Percentiles rank a stretch among this genome's conserved stretches.
These are phyloP conservation scores for Fusarium liriodendri DNA, from an alignment of 2,329 filamentous ascomycete genomes.

Conservation along the genomic window DNA sequence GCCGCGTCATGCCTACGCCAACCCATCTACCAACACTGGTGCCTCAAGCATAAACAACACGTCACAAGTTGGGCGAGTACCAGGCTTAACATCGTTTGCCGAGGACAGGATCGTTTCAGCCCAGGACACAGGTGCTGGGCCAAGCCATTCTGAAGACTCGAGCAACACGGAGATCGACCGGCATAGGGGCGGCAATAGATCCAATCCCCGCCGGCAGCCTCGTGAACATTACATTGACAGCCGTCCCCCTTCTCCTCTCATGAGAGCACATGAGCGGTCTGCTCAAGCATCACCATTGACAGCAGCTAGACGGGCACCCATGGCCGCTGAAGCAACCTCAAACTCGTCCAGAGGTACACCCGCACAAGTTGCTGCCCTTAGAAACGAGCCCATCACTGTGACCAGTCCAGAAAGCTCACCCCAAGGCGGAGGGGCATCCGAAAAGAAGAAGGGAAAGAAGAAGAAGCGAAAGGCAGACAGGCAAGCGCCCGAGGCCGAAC, in stretches of 20 bases:
- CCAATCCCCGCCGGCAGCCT: conserved; percentile 24
- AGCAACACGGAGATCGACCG: conserved; percentile 46
- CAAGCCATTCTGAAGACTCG: conserved; percentile 57
- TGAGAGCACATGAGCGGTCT: conserved; percentile 79
- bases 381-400: conserved; percentile 59
- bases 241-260: conserved; percentile 67
- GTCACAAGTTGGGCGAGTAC: conserved; percentile 39
- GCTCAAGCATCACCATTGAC: conserved; percentile 73
- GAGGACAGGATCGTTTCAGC: conserved; percentile 24
- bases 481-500: conserved; percentile 59
- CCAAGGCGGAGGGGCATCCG: conserved; percentile 59
- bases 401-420: conserved; percentile 72
- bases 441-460: conserved; percentile 63
- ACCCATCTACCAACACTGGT: conserved; percentile 6
- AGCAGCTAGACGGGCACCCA: conserved; percentile 51
- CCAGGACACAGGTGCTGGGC: conserved; percentile 52
- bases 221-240: conserved; percentile 44
- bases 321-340: conserved; percentile 25
- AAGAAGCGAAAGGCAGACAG: conserved; percentile 66
- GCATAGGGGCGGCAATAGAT: conserved; percentile 19
- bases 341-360: conserved; percentile 47
- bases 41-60: conserved; percentile 22
- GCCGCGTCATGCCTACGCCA: conserved; percentile 17
- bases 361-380: conserved; percentile 68
- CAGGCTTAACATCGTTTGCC: conserved; percentile 48